These are phyloP conservation scores for Mortierella sp. DNA, from an alignment of 371 early-diverging fungal species.

Conservation along the genomic window DNA sequence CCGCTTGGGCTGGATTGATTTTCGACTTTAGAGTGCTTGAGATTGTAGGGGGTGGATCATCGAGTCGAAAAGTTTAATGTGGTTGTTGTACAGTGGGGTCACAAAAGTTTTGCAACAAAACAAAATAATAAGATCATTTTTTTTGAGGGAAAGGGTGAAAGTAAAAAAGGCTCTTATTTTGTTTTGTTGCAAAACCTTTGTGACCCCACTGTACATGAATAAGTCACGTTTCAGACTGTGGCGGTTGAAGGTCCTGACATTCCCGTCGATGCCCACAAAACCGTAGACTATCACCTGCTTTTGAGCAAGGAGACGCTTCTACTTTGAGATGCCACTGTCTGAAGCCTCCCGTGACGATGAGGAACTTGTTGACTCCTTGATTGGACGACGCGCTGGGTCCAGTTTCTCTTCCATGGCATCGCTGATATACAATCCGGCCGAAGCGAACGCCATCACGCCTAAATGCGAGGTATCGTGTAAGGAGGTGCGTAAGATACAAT, in stretches of 20 bases:
- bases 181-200: too few relatives aligned
- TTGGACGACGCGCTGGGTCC: constrained; percentile 26
- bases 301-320: background rate
- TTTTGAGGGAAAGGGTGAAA: too few relatives aligned
- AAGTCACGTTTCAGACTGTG: background rate
- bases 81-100: too few relatives aligned
- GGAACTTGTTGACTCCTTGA: constrained; percentile 3
- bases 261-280: background rate
- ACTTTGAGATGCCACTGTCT: background rate
- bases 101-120: too few relatives aligned
- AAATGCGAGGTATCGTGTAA: background rate
- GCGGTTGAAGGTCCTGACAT: background rate
- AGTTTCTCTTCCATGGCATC: constrained; percentile 49
- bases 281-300: background rate
- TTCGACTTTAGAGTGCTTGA: background rate
- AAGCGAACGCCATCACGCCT: constrained; percentile 51
- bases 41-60: background rate
- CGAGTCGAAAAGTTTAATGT: constrained; percentile 3
- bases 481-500: background rate
- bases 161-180: too few relatives aligned
- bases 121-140: too few relatives aligned
- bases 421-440: constrained; percentile 44
- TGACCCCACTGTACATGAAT: too few relatives aligned
- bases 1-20: background rate
- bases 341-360: background rate